Conservation (phyloP, 23 red algal species). For the Agarophyton chilense region DNA sequence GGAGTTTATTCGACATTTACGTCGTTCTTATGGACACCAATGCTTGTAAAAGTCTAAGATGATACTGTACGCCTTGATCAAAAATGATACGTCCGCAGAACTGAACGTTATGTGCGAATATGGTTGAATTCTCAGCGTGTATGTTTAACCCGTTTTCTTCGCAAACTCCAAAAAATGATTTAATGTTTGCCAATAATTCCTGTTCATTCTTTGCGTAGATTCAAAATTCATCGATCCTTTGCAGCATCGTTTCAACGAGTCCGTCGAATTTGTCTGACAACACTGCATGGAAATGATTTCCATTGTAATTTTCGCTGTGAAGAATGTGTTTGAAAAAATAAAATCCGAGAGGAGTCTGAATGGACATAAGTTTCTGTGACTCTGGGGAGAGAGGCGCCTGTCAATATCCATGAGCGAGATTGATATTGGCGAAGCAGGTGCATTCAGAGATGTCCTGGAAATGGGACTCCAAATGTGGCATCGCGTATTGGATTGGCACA, state of each 20-base stretch:
- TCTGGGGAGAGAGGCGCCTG: not conserved
- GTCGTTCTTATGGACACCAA: not conserved
- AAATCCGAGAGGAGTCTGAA: conserved; percentile 41
- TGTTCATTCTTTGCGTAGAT: not conserved
- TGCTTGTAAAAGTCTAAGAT: not conserved
- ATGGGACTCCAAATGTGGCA: too few species aligned
- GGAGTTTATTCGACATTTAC: not conserved
- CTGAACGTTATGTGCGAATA: not conserved
- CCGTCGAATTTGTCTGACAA: not conserved
- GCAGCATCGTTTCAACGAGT: not conserved
- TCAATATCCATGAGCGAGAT: not conserved
- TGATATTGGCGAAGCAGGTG: not conserved
- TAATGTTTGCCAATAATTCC: not conserved
- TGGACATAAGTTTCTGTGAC: conserved; percentile 35
- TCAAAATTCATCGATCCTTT: conserved; percentile 38
- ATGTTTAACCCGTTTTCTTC: conserved; percentile 10
- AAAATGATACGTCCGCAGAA: conserved; percentile 24
- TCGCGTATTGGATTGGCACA: too few species aligned
- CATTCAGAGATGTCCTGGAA: too few species aligned
- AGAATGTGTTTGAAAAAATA: conserved; percentile 15
- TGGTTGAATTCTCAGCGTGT: conserved; percentile 10
- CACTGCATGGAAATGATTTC: conserved; percentile 57
- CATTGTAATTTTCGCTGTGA: not conserved
- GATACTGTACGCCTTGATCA: not conserved
- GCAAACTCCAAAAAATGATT: not conserved